Evolutionary conservation across 768 basidiomycete genomes (phyloP), one percentile per base, ranked within the genome.

Genomic region (Auriscalpium vulgare): DNA sequence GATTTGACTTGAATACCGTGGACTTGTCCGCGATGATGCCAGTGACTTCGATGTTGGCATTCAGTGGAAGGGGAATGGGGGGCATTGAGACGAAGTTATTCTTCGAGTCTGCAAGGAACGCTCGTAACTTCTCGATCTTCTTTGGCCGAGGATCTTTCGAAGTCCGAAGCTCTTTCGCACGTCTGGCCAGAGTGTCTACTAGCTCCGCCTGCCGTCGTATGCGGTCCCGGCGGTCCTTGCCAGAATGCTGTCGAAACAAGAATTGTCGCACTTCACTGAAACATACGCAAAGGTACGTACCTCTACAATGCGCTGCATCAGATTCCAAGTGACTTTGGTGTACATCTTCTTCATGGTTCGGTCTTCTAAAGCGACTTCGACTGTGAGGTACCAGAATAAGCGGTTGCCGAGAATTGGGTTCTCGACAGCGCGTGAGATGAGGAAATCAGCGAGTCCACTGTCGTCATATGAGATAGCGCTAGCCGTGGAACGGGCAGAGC

Each of bases 351-450:
- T 56, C 54, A 62, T 60, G 40, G 55, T 36, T 14, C 61, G 61
- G 29, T 94, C 91, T 64, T 94, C 91, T 47, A 91, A 72, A 19
- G 91, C 90, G 16, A 93, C 85, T 67, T 98, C 97, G 4, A 98
- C 95, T 83, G 94, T 93, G 54, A 98, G 83, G 64, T 98, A 99
- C 97, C 97, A 98, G 67, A 95, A 89, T 60, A 98, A 75, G 23
- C 91, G 79, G 63, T 97, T 97, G 0, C 95, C 97, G 2, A 99
- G 75, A 0, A 95, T 78, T 2, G 77, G 77, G 64, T 95, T 95
- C 60, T 80, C 75, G 11, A 92, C 91, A 16, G 91, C 91, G 19
- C 95, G 81, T 7, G 81, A 71, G 51, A 98, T 90, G 50, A 99
- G 75, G 67, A 98, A 97, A 62, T 95, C 93, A 1, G 94, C 87